Base-by-base conservation (phyloP, 805 yeast genomes). In the Wickerhamiella australiensis region DNA sequence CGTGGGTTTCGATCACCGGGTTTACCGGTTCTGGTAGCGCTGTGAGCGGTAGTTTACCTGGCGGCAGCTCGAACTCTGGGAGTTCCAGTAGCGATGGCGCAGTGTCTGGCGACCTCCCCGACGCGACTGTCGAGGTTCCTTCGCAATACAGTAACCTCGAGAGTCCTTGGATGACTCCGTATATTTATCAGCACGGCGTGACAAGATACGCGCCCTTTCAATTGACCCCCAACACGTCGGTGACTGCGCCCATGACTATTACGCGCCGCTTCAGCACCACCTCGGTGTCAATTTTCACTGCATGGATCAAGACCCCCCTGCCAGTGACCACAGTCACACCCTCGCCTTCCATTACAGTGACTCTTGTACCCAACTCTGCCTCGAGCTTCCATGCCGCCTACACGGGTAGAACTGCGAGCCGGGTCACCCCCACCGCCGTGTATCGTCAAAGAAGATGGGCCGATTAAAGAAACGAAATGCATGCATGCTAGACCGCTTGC, bases 131-230 rank as follows among this genome's bases (percentile, higher is more conserved):
- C 1, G 57, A 11, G 55, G 71, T 6, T 68, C 72, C 38, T 67
- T 5, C 69, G 69, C 23, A 72, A 69, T 56, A 64, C 68, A 27
- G 26, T 44, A 46, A 40, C 52, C 38, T 66, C 9, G 42, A 78
- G 0, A 65, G 62, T 11, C 79, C 86, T 2, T 82, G 81, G 63
- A 61, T 80, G 2, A 68, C 87, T 5, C 74, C 94, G 1, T 90
- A 88, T 67, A 75, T 85, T 2, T 54, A 58, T 57, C 97, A 90
- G 68, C 81, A 92, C 0, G 95, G 95, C 26, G 65, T 57, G 18
- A 77, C 84, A 8, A 75, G 88, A 58, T 85, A 67, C 64, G 96
- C 97, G 1, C 96, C 96, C 48, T 85, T 87, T 95, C 96, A 88
- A 67, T 63, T 71, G 52, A 95, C 86, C 66, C 96, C 98, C 5